Percentiles rank a stretch among this genome's conserved stretches.
These are phyloP conservation scores for Artemisia tridentata DNA, from an alignment of 129 eudicot genomes.

Conservation along the genomic window DNA sequence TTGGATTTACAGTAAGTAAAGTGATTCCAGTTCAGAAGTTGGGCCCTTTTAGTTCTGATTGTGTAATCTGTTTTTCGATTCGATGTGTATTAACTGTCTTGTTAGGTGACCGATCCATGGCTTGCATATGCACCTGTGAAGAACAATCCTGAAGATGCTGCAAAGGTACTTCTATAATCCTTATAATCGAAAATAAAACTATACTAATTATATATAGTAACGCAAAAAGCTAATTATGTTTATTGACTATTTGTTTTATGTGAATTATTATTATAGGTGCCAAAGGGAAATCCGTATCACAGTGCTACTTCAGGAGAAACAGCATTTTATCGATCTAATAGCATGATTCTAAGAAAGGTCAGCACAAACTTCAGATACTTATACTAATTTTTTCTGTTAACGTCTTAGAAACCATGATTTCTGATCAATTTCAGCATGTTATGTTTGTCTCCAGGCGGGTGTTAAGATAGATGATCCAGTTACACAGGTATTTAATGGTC, in stretches of 20 bases:
- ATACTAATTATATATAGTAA: neutral
- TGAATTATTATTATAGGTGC: slow-evolving; percentile 45
- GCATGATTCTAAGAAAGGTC: slow-evolving; percentile 80
- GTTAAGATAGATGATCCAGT: slow-evolving; percentile 76
- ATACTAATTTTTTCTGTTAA: neutral
- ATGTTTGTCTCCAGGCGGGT: slow-evolving; percentile 65
- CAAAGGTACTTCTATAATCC: slow-evolving; percentile 53
- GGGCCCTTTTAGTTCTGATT: too few relatives aligned
- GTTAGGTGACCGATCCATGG: slow-evolving; percentile 91
- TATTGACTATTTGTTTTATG: too few relatives aligned
- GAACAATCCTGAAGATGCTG: slow-evolving; percentile 99
- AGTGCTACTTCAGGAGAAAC: slow-evolving; percentile 97
- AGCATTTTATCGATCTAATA: slow-evolving; percentile 83
- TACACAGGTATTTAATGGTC: slow-evolving; percentile 64
- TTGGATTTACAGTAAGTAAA: slow-evolving; percentile 91
- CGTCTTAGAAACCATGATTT: neutral
- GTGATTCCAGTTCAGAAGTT: neutral
- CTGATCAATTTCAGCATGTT: neutral
- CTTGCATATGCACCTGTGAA: slow-evolving; percentile 99
- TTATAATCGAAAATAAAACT: neutral
- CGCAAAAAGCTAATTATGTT: too few relatives aligned
- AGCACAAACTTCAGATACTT: slow-evolving; percentile 4
- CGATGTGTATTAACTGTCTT: neutral
- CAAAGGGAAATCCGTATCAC: slow-evolving; percentile 96
- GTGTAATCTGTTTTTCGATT: too few relatives aligned